Evolutionary conservation across 78 protist genomes (phyloP), one percentile per base, ranked within the genome.

Genomic region (Pigoraptor vietnamica): DNA sequence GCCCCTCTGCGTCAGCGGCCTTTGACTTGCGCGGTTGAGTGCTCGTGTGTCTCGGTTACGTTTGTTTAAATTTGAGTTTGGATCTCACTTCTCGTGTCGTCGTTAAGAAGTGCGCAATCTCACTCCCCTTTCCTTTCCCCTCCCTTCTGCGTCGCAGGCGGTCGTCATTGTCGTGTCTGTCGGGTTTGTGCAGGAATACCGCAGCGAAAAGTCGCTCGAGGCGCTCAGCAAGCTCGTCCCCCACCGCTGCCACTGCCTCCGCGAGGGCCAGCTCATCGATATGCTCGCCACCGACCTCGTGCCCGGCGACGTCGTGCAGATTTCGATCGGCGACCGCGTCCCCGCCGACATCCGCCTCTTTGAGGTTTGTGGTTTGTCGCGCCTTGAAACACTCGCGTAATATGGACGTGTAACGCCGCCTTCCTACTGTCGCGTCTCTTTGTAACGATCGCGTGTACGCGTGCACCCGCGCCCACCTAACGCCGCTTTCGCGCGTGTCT

Each of bases 301-400:
- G 34, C 91, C 90, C 32, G 95, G 96, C 36, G 96, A 95, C 87
- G 2, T 95, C 6, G 91, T 95, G n/a, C 23, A 33, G 10, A 2
- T 93, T 1, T 0, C 48, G 14, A 23, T 37, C 32, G 95, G 95
- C 9, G 93, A 94, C n/a, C 84, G 92, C 33, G 90, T 95, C 2
- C 97, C 97, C 0, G 97, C 97, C 34, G 97, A 95, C 79, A n/a
- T 91, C 23, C 95, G 97, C 34, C 37, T 95, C 24, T 40, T 95
- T 87, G 91, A 93, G 82, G 93, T 91, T 81, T 81, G 84, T 48
- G 67, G 67, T 48, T n/a, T n/a, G n/a, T n/a, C n/a, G n/a, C n/a
- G n/a, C n/a, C n/a, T n/a, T n/a, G n/a, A n/a, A n/a, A n/a, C n/a
- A n/a, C n/a, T n/a, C n/a, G n/a, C n/a, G n/a, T n/a, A 2, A 40